Conservation (phyloP, 495 filamentous ascomycete species). For the Sphaerosporella brunnea region DNA sequence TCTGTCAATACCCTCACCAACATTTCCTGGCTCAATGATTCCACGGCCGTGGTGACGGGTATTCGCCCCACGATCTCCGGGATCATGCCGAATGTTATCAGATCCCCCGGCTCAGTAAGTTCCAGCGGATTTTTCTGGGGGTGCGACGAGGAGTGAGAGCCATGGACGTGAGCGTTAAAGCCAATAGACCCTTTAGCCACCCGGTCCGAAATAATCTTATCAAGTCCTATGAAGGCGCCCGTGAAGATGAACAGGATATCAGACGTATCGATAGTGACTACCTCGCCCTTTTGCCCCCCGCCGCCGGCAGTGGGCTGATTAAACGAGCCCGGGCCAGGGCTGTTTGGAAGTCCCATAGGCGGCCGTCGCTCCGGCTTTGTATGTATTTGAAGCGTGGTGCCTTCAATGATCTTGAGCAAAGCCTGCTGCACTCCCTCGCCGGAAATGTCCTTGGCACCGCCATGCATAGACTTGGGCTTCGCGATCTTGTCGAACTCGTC, state of each 20-base stretch:
- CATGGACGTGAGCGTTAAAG: conserved; percentile 67
- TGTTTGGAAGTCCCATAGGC: conserved; percentile 13
- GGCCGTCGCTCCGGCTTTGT: conserved; percentile 55
- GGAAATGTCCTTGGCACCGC: conserved; percentile 33
- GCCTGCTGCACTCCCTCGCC: conserved; percentile 75
- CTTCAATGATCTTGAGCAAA: conserved; percentile 86
- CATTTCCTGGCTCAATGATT: conserved; percentile 57
- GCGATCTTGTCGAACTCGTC: conserved; percentile 97
- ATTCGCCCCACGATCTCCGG: conserved; percentile 86
- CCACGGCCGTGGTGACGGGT: conserved; percentile 69
- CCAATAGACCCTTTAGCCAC: conserved; percentile 79
- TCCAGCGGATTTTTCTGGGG: conserved; percentile 38
- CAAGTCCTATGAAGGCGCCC: conserved; percentile 82
- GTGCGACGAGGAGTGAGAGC: conserved; percentile 7
- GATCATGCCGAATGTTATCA: conserved; percentile 85
- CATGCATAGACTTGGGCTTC: conserved; percentile 43
- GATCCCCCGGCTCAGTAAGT: conserved; percentile 59
- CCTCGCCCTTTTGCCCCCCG: conserved; percentile 51
- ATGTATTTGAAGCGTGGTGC: conserved; percentile 75
- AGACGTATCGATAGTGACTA: conserved; percentile 78
- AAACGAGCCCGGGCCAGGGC: conserved; percentile 11
- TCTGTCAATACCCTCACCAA: conserved; percentile 81
- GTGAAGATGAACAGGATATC: conserved; percentile 96
- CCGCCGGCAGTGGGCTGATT: conserved; percentile 17
- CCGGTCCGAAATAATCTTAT: conserved; percentile 72